Conservation (phyloP, 192 early-diverging fungal species). For the Coemansia sp. region DNA sequence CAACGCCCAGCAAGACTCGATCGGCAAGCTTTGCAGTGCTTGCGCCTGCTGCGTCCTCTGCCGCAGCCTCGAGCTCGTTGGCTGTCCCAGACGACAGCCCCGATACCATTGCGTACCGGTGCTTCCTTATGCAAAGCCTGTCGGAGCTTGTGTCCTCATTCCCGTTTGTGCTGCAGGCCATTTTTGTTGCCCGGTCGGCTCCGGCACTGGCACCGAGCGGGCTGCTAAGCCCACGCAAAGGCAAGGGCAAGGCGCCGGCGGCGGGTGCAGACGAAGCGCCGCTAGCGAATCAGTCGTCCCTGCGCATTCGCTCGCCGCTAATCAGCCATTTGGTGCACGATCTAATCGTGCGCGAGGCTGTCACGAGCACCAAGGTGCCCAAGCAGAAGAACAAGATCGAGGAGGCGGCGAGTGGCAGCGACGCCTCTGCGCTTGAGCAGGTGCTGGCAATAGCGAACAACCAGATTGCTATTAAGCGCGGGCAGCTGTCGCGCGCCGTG, state of each 20-base stretch:
- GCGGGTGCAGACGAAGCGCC: conserved; percentile 5
- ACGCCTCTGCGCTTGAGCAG: conserved; percentile 34
- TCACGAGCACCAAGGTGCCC: conserved; percentile 20
- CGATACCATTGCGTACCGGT: conserved; percentile 53
- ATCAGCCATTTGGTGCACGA: conserved; percentile 48
- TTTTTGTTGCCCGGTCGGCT: conserved; percentile 36
- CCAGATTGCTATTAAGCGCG: conserved; percentile 51
- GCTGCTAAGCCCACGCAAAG: conserved; percentile 33
- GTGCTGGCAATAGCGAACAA: conserved; percentile 28
- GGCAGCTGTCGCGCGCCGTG: conserved; percentile 52
- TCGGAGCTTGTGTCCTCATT: conserved; percentile 87
- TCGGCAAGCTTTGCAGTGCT: conserved; percentile 11
- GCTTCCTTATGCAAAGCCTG: conserved; percentile 82
- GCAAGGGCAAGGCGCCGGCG: conserved; percentile 30
- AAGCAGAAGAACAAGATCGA: conserved; percentile 16
- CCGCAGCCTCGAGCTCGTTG: neutral
- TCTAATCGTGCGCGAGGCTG: conserved; percentile 48
- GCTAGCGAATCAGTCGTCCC: conserved; percentile 1
- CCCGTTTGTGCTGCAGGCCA: conserved; percentile 48
- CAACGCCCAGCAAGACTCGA: conserved; percentile 20
- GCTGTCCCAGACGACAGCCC: conserved; percentile 27
- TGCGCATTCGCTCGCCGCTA: conserved; percentile 41
- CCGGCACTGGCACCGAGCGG: neutral
- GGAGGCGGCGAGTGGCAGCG: neutral
- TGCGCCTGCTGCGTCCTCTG: neutral